These are phyloP conservation scores for Rhodotorula babjevae DNA, from an alignment of 768 basidiomycete genomes.

Conservation along the genomic window DNA sequence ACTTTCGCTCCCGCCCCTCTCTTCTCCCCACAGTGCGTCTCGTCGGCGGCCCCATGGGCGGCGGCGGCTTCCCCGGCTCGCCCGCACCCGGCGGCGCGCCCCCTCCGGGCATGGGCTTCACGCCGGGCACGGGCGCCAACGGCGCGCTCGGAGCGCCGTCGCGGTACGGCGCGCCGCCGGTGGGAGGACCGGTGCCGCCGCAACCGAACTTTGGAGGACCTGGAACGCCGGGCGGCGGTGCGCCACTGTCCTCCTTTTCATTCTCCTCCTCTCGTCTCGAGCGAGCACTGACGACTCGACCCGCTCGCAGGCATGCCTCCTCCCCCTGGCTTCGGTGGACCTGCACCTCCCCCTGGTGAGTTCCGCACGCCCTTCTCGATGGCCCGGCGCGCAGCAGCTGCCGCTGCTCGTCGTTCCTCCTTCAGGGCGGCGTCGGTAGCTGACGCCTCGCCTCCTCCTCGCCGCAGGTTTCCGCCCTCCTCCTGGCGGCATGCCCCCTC, in stretches of 20 bases:
- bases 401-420: neutral
- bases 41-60: slow-evolving; percentile 12
- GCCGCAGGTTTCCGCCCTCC: slow-evolving; percentile 27
- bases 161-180: slow-evolving; percentile 1
- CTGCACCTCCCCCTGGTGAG: neutral
- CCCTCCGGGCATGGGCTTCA: neutral
- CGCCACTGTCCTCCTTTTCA: too few relatives aligned
- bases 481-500: slow-evolving; percentile 22
- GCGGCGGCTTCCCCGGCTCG: neutral
- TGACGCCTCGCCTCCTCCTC: too few relatives aligned
- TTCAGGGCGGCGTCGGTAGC: too few relatives aligned
- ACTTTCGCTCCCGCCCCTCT: too few relatives aligned
- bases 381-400: too few relatives aligned
- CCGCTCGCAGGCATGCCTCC: neutral
- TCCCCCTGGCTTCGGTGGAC: neutral
- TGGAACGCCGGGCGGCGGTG: neutral
- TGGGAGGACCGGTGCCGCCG: neutral
- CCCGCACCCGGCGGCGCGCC: neutral
- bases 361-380: neutral
- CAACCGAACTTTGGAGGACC: neutral
- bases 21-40: slow-evolving; percentile 15
- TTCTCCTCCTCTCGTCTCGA: too few relatives aligned
- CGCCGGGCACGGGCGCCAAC: neutral
- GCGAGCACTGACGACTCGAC: too few relatives aligned
- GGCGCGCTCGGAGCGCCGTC: neutral